Conservation (phyloP, 805 yeast genomes). For the Sungouiozyma ichnusensis region DNA sequence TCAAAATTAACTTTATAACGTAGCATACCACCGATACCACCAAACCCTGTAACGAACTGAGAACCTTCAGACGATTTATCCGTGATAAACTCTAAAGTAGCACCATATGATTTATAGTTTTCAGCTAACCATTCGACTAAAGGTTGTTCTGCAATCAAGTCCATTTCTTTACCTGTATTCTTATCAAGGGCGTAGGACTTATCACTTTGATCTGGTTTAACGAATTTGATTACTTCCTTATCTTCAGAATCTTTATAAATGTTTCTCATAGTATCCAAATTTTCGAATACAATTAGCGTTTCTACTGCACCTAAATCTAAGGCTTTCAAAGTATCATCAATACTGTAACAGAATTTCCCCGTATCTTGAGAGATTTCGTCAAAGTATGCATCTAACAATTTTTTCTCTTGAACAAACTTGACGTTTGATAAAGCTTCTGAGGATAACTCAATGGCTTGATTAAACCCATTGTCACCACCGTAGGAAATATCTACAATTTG, state of each 20-base stretch:
- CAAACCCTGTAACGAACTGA: slow-evolving; percentile 94
- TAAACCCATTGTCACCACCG: slow-evolving; percentile 99
- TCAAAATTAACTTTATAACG: slow-evolving; percentile 97
- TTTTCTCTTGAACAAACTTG: slow-evolving; percentile 96
- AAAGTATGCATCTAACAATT: slow-evolving; percentile 80
- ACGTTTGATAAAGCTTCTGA: slow-evolving; percentile 96
- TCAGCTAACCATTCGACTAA: slow-evolving; percentile 97
- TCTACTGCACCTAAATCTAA: slow-evolving; percentile 95
- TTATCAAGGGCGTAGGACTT: slow-evolving; percentile 71
- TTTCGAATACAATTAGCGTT: slow-evolving; percentile 84
- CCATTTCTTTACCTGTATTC: slow-evolving; percentile 86
- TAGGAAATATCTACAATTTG: slow-evolving; percentile 94
- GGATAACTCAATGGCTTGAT: slow-evolving; percentile 96
- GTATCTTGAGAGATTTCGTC: slow-evolving; percentile 97
- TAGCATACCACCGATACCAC: slow-evolving; percentile 96
- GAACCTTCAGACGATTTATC: slow-evolving; percentile 98
- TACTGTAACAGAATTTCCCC: slow-evolving; percentile 96
- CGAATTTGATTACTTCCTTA: slow-evolving; percentile 60
- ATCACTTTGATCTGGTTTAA: slow-evolving; percentile 61
- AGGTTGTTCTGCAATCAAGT: slow-evolving; percentile 70
- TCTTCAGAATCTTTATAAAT: slow-evolving; percentile 79
- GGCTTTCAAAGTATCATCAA: slow-evolving; percentile 93
- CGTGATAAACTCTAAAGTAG: slow-evolving; percentile 89
- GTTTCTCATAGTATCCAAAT: slow-evolving; percentile 75
- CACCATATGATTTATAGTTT: slow-evolving; percentile 89